A percentile compares a stretch with the other conserved stretches of the same genome.
Conservation (phyloP, 2,329 filamentous ascomycete genomes). For the Phialophora macrospora region DNA sequence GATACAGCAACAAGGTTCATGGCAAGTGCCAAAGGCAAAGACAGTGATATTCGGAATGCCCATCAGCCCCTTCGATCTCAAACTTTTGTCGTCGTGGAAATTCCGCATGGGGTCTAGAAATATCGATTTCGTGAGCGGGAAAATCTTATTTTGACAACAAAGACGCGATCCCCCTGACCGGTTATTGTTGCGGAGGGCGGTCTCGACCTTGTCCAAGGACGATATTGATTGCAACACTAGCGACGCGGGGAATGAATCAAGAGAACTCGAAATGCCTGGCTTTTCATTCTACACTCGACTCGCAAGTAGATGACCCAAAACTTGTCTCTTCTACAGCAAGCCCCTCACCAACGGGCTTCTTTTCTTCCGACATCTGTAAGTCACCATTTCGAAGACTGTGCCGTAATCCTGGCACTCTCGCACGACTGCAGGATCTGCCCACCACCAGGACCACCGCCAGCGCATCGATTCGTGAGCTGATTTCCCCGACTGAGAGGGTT, state of each 20-base stretch:
- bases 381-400: neutral
- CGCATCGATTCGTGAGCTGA: neutral
- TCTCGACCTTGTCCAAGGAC: neutral
- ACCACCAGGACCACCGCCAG: neutral
- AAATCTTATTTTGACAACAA: neutral
- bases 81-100: neutral
- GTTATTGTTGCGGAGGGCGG: neutral
- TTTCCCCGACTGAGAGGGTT: neutral
- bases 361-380: neutral
- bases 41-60: neutral
- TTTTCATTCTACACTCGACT: neutral
- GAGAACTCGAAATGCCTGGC: neutral
- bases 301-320: neutral
- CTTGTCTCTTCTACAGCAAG: neutral
- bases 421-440: constrained; percentile 1
- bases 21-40: neutral
- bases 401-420: constrained; percentile 3
- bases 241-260: neutral
- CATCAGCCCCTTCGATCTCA: neutral
- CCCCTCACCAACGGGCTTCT: neutral
- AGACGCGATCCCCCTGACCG: neutral
- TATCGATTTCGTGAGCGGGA: neutral
- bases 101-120: neutral
- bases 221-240: neutral
- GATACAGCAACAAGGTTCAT: neutral